These are phyloP conservation scores for Candida morakotiae DNA, from an alignment of 805 yeast genomes.

Conservation along the genomic window DNA sequence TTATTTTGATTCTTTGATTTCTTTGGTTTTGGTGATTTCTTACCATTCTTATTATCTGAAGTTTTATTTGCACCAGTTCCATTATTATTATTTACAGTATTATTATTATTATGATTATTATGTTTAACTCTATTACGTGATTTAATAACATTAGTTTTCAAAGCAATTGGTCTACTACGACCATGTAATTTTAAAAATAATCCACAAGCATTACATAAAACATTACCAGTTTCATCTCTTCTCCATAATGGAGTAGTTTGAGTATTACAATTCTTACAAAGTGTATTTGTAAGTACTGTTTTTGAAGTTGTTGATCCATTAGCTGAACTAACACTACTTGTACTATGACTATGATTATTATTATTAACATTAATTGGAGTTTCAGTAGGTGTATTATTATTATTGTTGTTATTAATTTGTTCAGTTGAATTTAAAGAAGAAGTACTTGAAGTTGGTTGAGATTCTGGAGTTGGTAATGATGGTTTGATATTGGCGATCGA, in stretches of 20 bases:
- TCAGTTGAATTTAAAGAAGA: slow-evolving; percentile 17
- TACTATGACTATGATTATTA: background rate
- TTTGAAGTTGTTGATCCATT: slow-evolving; percentile 66
- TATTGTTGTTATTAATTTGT: background rate
- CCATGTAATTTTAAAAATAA: slow-evolving; percentile 86
- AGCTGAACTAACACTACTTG: background rate
- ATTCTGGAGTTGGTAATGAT: slow-evolving; percentile 2
- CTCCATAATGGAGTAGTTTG: slow-evolving; percentile 95
- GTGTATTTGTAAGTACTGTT: slow-evolving; percentile 58
- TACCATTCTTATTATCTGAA: slow-evolving; percentile 20
- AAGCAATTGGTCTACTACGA: slow-evolving; percentile 83
- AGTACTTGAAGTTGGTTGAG: slow-evolving; percentile 2
- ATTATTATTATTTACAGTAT: slow-evolving; percentile 12
- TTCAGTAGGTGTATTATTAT: background rate
- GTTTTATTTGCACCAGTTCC: slow-evolving; percentile 26
- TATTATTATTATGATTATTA: slow-evolving; percentile 13
- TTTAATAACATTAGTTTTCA: slow-evolving; percentile 90
- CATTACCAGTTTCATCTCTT: slow-evolving; percentile 75
- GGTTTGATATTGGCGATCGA: slow-evolving; percentile 7
- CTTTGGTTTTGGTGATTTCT: slow-evolving; percentile 21
- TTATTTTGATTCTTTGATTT: slow-evolving; percentile 11
- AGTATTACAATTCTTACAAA: slow-evolving; percentile 88
- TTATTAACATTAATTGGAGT: background rate
- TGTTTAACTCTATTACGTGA: slow-evolving; percentile 82
- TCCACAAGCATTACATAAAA: slow-evolving; percentile 93